Evolutionary conservation across 2,329 filamentous ascomycete species (phyloP).

Genomic region (Cordyceps militaris): DNA sequence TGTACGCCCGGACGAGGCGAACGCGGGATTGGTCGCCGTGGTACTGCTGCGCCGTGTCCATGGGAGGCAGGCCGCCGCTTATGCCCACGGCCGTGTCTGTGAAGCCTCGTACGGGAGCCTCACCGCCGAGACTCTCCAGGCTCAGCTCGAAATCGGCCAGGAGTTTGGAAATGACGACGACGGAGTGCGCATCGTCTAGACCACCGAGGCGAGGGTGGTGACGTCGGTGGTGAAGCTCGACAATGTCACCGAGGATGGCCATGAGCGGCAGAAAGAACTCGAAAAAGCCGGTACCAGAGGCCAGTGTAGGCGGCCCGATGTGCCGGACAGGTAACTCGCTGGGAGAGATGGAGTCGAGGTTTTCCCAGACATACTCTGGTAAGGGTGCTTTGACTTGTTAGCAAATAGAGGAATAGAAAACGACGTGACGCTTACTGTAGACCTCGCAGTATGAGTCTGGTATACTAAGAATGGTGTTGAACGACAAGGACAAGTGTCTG

Average conservation of each 20-base stretch:
- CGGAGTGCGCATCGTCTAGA: slow-evolving; percentile 27
- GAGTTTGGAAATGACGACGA: slow-evolving; percentile 29
- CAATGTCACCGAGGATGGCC: slow-evolving; percentile 41
- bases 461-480: slow-evolving; percentile 36
- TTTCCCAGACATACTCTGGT: slow-evolving; percentile 34
- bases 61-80: slow-evolving; percentile 12
- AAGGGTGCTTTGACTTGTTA: slow-evolving; percentile 25
- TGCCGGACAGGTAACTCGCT: slow-evolving; percentile 26
- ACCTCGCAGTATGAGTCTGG: slow-evolving; percentile 40
- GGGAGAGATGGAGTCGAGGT: slow-evolving; percentile 26
- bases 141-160: slow-evolving; percentile 34
- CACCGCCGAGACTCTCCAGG: slow-evolving; percentile 24
- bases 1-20: slow-evolving; percentile 39
- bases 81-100: slow-evolving; percentile 5
- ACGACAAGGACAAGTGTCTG: slow-evolving; percentile 40
- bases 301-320: slow-evolving; percentile 31
- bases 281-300: slow-evolving; percentile 38
- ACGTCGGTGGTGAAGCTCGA: slow-evolving; percentile 38
- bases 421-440: slow-evolving; percentile 22
- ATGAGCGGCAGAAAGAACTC: slow-evolving; percentile 45
- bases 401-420: neutral
- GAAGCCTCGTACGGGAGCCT: slow-evolving; percentile 15
- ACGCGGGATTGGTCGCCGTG: slow-evolving; percentile 24
- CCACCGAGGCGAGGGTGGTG: slow-evolving; percentile 36
- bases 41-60: slow-evolving; percentile 4